Evolutionary conservation across 2,329 filamentous ascomycete species (phyloP), one percentile per base, ranked within the genome.

Genomic region (Venturia pyrina): DNA sequence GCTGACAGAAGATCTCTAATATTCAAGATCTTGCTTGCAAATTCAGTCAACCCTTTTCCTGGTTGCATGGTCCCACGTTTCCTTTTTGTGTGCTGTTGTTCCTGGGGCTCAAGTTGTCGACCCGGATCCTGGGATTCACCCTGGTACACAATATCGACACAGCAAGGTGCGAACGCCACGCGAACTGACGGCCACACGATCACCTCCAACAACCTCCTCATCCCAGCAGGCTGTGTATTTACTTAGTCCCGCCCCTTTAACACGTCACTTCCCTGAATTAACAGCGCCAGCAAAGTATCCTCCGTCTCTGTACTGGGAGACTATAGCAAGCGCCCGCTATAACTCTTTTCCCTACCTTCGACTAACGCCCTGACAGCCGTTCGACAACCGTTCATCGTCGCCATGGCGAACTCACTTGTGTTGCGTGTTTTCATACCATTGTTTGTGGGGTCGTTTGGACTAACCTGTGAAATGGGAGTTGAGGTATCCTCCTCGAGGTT

Each of bases 201-300:
- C 28, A 37, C 2, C 15, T n/a, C 15, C 15, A 7, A 59, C 15
- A 59, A 32, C 17, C 53, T 59, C 53, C 13, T 10, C 32, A 59
- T 59, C 53, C 53, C 32, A 59, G 53, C 32, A 59, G 19, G 15
- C 37, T 59, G 5, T 37, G 24, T 37, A 15, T 6, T 24, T 37
- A 34, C 15, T 59, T 37, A 24, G 32, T 59, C 53, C 32, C 28
- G 53, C 28, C 32, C 17, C 32, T n/a, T 34, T 7, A 59, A 59
- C 53, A 59, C 53, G 53, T 59, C 53, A 59, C 28, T 57, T n/a
- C 28, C 53, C 28, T 57, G 53, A 50, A 50, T 50, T 50, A 50
- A 50, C 5, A 50, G 11, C 19, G 46, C 46, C 46, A 50, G 46
- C 46, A 17, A 24, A 50, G 5, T 5, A n/a, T 40, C 28, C 28